These are phyloP conservation scores for Hypholoma sublateritium DNA, from an alignment of 768 basidiomycete genomes.

Conservation along the genomic window DNA sequence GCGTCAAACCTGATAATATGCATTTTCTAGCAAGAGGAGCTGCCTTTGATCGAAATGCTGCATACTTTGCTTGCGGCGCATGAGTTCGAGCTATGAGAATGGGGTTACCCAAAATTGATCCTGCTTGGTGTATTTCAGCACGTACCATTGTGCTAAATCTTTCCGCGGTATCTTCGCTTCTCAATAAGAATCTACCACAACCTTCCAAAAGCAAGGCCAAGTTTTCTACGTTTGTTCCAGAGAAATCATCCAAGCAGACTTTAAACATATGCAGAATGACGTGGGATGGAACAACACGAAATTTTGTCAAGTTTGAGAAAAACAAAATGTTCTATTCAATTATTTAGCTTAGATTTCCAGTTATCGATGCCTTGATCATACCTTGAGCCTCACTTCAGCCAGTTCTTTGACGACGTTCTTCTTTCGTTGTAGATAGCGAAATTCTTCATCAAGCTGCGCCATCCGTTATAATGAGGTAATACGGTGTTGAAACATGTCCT, in stretches of 20 bases:
- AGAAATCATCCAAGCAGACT: constrained; percentile 95
- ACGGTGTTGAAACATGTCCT: constrained; percentile 27
- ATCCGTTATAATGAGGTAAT: constrained; percentile 3
- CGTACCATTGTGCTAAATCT: constrained; percentile 86
- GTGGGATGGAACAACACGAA: constrained; percentile 86
- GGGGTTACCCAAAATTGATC: neutral
- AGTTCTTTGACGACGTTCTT: constrained; percentile 92
- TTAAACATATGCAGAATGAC: constrained; percentile 95
- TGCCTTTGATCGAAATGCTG: constrained; percentile 94
- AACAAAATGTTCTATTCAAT: constrained; percentile 78
- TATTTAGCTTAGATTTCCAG: neutral
- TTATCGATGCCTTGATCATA: constrained; percentile 25
- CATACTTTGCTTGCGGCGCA: constrained; percentile 92
- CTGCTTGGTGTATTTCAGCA: constrained; percentile 9
- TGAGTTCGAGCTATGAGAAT: constrained; percentile 73
- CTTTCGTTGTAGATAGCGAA: constrained; percentile 92
- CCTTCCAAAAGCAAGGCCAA: constrained; percentile 89
- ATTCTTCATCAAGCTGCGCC: constrained; percentile 90
- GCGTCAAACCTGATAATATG: constrained; percentile 84
- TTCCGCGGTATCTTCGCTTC: constrained; percentile 84
- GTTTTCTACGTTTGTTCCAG: constrained; percentile 90
- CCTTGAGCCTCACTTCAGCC: constrained; percentile 82
- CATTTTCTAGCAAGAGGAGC: constrained; percentile 89
- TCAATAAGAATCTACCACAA: constrained; percentile 88
- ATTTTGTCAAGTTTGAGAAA: constrained; percentile 93